A percentile compares a stretch with the other conserved stretches of the same genome.
Conservation (phyloP, 805 yeast genomes). For the Kazachstania viticola region DNA sequence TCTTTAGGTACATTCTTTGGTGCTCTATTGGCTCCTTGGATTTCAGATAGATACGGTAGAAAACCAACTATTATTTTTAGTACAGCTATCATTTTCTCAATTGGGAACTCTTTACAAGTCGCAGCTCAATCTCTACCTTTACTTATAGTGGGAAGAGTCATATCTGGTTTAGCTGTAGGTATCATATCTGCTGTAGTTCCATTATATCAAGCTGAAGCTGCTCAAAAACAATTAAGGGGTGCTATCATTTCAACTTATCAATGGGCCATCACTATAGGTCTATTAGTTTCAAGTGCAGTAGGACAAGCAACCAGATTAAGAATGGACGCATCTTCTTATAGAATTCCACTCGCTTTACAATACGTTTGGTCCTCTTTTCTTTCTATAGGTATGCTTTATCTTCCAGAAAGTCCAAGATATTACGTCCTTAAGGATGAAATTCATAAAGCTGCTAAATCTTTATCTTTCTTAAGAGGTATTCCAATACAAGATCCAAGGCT, state of each 20-base stretch:
- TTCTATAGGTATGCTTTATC: slow-evolving; percentile 53
- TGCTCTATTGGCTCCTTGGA: slow-evolving; percentile 43
- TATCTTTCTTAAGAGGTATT: slow-evolving; percentile 54
- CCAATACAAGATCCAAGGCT: slow-evolving; percentile 54
- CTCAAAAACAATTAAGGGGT: slow-evolving; percentile 73
- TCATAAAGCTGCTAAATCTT: slow-evolving; percentile 55
- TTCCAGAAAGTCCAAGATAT: slow-evolving; percentile 88
- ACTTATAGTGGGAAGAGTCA: slow-evolving; percentile 63
- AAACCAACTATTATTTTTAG: slow-evolving; percentile 51
- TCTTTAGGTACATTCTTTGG: slow-evolving; percentile 76
- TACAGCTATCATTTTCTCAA: slow-evolving; percentile 49
- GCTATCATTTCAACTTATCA: slow-evolving; percentile 73
- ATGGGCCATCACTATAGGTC: slow-evolving; percentile 86
- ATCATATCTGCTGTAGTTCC: slow-evolving; percentile 73
- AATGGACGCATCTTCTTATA: slow-evolving; percentile 46
- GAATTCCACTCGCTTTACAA: slow-evolving; percentile 70
- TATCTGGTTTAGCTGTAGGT: slow-evolving; percentile 66
- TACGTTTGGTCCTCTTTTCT: slow-evolving; percentile 57
- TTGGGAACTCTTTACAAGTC: slow-evolving; percentile 66
- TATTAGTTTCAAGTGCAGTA: slow-evolving; percentile 63
- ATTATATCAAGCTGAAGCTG: slow-evolving; percentile 75
- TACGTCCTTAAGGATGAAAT: slow-evolving; percentile 60
- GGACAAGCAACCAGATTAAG: slow-evolving; percentile 60
- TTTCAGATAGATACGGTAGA: slow-evolving; percentile 68
- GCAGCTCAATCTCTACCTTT: slow-evolving; percentile 38